Percentiles rank a stretch among this genome's conserved stretches.
phyloP scores from a whole-genome alignment of 306 rosid species.

The Vachellia pachyceras region DNA sequence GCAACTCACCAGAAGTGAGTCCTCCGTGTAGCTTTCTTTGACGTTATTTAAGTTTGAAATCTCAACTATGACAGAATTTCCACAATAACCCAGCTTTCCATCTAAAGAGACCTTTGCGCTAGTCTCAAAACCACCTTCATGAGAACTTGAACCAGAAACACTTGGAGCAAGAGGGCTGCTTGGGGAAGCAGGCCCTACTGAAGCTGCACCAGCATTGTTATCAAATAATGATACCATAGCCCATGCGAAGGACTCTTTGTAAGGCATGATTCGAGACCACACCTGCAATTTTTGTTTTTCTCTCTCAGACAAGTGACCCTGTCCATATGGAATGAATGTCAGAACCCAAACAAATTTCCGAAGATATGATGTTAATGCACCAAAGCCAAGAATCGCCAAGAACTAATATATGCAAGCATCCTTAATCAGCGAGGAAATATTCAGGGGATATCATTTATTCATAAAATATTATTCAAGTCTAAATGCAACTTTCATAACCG shows the following conservation, averaged over 20 bases:
- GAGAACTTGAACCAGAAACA: conserved; percentile 86
- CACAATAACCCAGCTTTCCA: conserved; percentile 85
- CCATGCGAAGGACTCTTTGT: conserved; percentile 98
- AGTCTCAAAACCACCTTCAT: conserved; percentile 95
- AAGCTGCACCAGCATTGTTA: conserved; percentile 88
- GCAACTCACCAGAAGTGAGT: conserved; percentile 81
- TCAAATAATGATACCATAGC: conserved; percentile 95
- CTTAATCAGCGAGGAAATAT: conserved; percentile 16
- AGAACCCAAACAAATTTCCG: conserved; percentile 25
- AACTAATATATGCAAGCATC: conserved; percentile 28
- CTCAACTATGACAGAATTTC: conserved; percentile 89
- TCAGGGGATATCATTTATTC: conserved; percentile 10
- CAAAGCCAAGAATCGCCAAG: conserved; percentile 17
- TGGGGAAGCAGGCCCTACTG: conserved; percentile 99
- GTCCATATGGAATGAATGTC: conserved; percentile 45
- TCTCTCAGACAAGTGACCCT: conserved; percentile 94
- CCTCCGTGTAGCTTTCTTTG: conserved; percentile 96
- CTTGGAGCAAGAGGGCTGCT: conserved; percentile 99
- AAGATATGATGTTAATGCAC: conserved; percentile 26
- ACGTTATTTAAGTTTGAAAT: conserved; percentile 89
- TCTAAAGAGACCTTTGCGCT: conserved; percentile 83
- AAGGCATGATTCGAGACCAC: conserved; percentile 99
- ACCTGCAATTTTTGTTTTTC: conserved; percentile 99
- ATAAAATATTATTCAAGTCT: background rate
- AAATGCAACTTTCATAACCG: conserved; percentile 28